Conservation (phyloP, 2,329 filamentous ascomycete genomes). For the Calonectria pseudoreteaudii region DNA sequence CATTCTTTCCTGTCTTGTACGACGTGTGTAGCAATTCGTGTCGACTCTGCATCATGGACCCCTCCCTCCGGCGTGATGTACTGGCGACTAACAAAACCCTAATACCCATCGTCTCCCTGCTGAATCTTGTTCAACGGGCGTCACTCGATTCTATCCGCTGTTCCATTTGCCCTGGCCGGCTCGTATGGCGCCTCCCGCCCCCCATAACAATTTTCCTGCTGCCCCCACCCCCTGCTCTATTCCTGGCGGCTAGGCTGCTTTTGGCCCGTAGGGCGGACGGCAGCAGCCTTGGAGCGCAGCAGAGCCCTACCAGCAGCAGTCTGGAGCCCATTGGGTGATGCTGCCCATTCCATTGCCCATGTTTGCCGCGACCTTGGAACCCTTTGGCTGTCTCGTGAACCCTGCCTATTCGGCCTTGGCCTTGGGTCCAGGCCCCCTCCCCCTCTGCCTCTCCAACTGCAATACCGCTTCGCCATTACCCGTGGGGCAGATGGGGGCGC, state of each 20-base stretch:
- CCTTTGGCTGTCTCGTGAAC: conserved; percentile 22
- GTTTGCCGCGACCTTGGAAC: conserved; percentile 1
- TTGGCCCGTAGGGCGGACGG: conserved; percentile 25
- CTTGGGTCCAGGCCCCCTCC: conserved; percentile 20
- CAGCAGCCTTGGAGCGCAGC: conserved; percentile 24
- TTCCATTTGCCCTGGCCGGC: conserved; percentile 9
- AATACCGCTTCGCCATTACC: conserved; percentile 35
- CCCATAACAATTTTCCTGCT: not conserved
- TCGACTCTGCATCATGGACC: not conserved
- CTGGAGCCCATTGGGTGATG: conserved; percentile 22
- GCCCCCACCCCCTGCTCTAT: conserved; percentile 17
- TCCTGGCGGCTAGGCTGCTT: conserved; percentile 30
- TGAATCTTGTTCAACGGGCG: conserved; percentile 7
- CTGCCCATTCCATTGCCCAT: conserved; percentile 19
- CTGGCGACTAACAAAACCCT: not conserved
- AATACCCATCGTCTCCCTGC: conserved; percentile 11
- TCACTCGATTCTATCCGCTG: conserved; percentile 7
- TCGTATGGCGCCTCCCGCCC: conserved; percentile 5
- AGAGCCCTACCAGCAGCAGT: conserved; percentile 28
- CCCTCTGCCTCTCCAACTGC: conserved; percentile 22
- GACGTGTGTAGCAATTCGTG: not conserved
- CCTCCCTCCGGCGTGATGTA: not conserved
- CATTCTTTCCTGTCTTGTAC: not conserved
- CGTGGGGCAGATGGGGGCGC: conserved; percentile 25
- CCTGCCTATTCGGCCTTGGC: conserved; percentile 13